These are phyloP conservation scores for Fusarium sp. DNA, from an alignment of 2,329 filamentous ascomycete species.

Conservation along the genomic window DNA sequence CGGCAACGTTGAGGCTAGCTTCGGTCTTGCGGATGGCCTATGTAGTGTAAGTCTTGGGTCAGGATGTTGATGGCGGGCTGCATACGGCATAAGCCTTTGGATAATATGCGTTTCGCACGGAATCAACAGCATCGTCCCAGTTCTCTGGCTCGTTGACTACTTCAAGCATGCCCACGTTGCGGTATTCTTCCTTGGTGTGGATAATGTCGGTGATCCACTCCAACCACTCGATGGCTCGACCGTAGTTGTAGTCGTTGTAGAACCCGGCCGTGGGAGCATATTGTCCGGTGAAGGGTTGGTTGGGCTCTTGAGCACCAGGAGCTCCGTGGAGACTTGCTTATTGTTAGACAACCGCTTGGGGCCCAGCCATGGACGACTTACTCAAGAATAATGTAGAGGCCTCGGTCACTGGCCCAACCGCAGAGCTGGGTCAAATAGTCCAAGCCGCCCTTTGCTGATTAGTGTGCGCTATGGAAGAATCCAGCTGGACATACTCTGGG, in stretches of 20 bases:
- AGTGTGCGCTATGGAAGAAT: background rate
- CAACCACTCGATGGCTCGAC: slow-evolving; percentile 64
- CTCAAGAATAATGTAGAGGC: slow-evolving; percentile 64
- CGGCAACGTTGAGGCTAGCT: slow-evolving; percentile 50
- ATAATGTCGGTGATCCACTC: slow-evolving; percentile 63
- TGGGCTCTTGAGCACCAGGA: slow-evolving; percentile 57
- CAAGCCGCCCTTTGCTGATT: slow-evolving; percentile 48
- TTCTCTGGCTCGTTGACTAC: slow-evolving; percentile 49
- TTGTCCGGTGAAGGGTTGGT: slow-evolving; percentile 59
- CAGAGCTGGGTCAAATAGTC: slow-evolving; percentile 57
- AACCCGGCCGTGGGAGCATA: slow-evolving; percentile 55
- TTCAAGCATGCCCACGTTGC: slow-evolving; percentile 67
- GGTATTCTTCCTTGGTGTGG: slow-evolving; percentile 58
- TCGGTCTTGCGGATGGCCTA: slow-evolving; percentile 59
- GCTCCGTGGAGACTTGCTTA: slow-evolving; percentile 55
- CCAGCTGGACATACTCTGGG: slow-evolving; percentile 44
- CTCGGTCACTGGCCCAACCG: slow-evolving; percentile 57
- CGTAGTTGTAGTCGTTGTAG: slow-evolving; percentile 65
- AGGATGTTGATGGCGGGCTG: rapidly evolving
- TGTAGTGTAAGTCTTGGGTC: background rate
- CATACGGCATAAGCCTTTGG: slow-evolving; percentile 34
- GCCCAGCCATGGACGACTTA: background rate
- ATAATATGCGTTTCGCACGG: slow-evolving; percentile 36
- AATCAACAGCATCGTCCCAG: slow-evolving; percentile 32
- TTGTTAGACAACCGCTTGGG: background rate